These are phyloP conservation scores for Leucoagaricus sp. DNA, from an alignment of 1,284 basidiomycete species.

Conservation along the genomic window DNA sequence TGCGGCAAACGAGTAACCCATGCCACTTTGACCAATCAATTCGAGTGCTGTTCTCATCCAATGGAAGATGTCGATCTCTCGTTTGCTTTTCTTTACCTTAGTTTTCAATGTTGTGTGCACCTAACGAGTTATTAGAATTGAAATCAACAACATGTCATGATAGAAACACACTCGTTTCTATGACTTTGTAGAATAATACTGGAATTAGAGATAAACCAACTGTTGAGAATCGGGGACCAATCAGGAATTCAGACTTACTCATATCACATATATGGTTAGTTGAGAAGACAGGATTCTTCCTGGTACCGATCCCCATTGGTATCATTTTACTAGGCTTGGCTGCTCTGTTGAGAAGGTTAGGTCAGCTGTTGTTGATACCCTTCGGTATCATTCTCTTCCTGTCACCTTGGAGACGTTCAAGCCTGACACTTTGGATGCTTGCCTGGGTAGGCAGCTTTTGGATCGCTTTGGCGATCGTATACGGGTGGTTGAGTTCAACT, in stretches of 20 bases:
- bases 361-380: no score
- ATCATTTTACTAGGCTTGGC: no score
- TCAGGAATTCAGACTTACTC: conserved; percentile 8
- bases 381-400: no score
- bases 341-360: no score
- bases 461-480: no score
- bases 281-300: conserved; percentile 36
- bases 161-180: conserved; percentile 23
- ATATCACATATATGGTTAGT: conserved; percentile 34
- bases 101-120: conserved; percentile 20
- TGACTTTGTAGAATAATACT: conserved; percentile 31
- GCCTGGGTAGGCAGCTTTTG: no score
- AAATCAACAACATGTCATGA: no score
- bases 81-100: conserved; percentile 23
- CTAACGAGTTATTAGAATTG: conserved; percentile 15
- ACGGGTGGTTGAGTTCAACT: no score
- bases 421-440: no score
- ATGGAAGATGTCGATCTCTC: conserved; percentile 29
- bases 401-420: no score
- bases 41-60: conserved; percentile 35
- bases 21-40: conserved; percentile 32
- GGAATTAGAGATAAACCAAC: conserved; percentile 22
- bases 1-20: conserved; percentile 33
- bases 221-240: neutral
- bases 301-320: no score